Base-by-base conservation (phyloP, 2,329 filamentous ascomycete species). In the Claviceps sp. region DNA sequence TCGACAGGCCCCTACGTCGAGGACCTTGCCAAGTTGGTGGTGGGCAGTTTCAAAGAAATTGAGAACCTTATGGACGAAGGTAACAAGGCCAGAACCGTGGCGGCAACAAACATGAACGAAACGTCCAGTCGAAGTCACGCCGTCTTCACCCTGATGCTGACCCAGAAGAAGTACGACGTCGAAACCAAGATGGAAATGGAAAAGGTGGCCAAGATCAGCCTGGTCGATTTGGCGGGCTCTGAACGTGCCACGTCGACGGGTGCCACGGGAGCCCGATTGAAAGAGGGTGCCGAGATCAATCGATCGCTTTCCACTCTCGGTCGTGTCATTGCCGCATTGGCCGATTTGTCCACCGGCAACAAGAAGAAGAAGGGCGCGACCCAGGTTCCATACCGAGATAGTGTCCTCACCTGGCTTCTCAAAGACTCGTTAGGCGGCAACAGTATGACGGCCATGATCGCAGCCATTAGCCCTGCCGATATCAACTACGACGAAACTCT, bases 361-460 rank as follows among this genome's bases (percentile, higher is more conserved):
- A 91, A 88, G 66, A 90, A 89, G 71, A 94, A 83, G 61, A 84
- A 84, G 52, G 77, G 80, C 20, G 80, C 79, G 13, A 82, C 69
- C 8, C 77, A 94, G 68, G 93, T 98, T 1, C 94, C 93, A 0
- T 98, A 98, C 66, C 86, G 93, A 78, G 94, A 98, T 72, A 95
- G 88, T 63, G 82, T 98, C 48, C 71, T 98, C 58, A 98, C 93
- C 1, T 98, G 93, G 93, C 72, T 98, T 45, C 70, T 98, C 58
- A 98, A 98, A 65, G 94, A 98, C 66, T 97, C 91, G 4, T 71
- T 98, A 5, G 93, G 93, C 64, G 93, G 93, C 62, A 98, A 98
- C 75, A 97, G 91, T 66, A 91, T 97, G 87, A 98, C 93, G 23
- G 93, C 93, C 54, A 98, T 98, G 94, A 98, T 98, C 75, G 94